phyloP scores from a whole-genome alignment of 176 grass and related monocot species.

The Stipa capillata region DNA sequence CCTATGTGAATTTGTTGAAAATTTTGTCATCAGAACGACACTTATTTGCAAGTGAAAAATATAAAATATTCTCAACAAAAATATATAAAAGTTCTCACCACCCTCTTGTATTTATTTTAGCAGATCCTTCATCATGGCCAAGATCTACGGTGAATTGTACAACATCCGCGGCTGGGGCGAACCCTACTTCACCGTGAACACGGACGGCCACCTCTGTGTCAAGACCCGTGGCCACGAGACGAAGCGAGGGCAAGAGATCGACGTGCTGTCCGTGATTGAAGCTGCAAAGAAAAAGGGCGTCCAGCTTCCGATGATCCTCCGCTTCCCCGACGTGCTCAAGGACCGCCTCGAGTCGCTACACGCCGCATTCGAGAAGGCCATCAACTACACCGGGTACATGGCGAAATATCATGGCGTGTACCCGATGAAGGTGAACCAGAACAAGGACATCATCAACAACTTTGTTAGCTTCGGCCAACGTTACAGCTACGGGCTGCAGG shows the following conservation, averaged over 20 bases:
- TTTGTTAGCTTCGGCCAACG: not conserved
- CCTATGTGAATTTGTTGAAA: not conserved
- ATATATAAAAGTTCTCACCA: not conserved
- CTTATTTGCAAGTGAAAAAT: not conserved
- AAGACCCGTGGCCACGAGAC: not conserved
- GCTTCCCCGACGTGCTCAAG: constrained; percentile 29
- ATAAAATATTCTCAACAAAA: not conserved
- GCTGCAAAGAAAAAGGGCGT: not conserved
- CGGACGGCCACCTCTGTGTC: not conserved
- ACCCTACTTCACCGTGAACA: constrained; percentile 15
- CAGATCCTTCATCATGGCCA: not conserved
- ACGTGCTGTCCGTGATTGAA: not conserved
- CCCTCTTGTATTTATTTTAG: not conserved
- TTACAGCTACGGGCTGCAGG: constrained; percentile 5
- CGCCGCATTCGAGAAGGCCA: not conserved
- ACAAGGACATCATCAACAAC: constrained; percentile 6
- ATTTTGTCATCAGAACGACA: too few relatives aligned
- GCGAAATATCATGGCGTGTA: constrained; percentile 16
- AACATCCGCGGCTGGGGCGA: constrained; percentile 20
- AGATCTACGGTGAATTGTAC: constrained; percentile 3
- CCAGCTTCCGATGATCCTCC: constrained; percentile 25
- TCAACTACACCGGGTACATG: not conserved
- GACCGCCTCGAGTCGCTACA: constrained; percentile 19
- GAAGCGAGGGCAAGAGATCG: not conserved
- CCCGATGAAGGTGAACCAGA: constrained; percentile 28